A percentile compares a stretch with the other conserved stretches of the same genome.
phyloP scores from a whole-genome alignment of 257 asterid genomes.

The Mitragyna speciosa region DNA sequence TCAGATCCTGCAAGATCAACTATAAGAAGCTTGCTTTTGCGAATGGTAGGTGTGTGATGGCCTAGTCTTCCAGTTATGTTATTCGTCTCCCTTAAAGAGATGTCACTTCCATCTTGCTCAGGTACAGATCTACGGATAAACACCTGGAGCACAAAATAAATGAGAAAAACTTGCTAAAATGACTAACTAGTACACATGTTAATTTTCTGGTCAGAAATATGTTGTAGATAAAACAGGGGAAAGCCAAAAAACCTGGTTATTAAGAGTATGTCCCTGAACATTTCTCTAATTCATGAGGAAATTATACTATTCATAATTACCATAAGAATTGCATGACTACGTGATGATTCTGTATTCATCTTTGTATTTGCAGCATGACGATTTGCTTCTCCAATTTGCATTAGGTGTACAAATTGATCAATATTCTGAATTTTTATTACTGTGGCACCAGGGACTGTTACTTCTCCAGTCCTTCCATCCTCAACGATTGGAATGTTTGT shows the following conservation, averaged over 20 bases:
- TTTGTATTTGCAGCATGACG: slow-evolving; percentile 94
- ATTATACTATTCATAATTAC: slow-evolving; percentile 33
- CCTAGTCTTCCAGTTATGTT: slow-evolving; percentile 36
- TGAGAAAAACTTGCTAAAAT: not conserved
- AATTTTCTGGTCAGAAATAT: not conserved
- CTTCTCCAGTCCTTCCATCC: slow-evolving; percentile 87
- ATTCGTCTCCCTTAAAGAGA: slow-evolving; percentile 35
- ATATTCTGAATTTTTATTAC: slow-evolving; percentile 63
- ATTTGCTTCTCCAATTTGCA: slow-evolving; percentile 79
- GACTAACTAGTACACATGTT: not conserved
- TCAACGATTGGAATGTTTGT: slow-evolving; percentile 72
- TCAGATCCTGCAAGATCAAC: slow-evolving; percentile 99
- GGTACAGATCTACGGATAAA: slow-evolving; percentile 50
- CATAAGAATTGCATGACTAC: slow-evolving; percentile 93
- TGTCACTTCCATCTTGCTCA: slow-evolving; percentile 51
- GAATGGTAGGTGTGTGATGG: slow-evolving; percentile 48
- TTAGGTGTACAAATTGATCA: slow-evolving; percentile 61
- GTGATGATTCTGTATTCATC: slow-evolving; percentile 86
- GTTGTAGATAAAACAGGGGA: not conserved
- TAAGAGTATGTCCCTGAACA: not conserved
- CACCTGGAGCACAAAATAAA: slow-evolving; percentile 46
- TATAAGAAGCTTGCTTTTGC: slow-evolving; percentile 83
- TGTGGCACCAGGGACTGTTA: slow-evolving; percentile 72
- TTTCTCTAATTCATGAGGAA: not conserved
- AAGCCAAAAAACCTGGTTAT: not conserved